Evolutionary conservation across 768 basidiomycete genomes (phyloP), one percentile per base, ranked within the genome.

Genomic region (Rhodotorula diobovata): DNA sequence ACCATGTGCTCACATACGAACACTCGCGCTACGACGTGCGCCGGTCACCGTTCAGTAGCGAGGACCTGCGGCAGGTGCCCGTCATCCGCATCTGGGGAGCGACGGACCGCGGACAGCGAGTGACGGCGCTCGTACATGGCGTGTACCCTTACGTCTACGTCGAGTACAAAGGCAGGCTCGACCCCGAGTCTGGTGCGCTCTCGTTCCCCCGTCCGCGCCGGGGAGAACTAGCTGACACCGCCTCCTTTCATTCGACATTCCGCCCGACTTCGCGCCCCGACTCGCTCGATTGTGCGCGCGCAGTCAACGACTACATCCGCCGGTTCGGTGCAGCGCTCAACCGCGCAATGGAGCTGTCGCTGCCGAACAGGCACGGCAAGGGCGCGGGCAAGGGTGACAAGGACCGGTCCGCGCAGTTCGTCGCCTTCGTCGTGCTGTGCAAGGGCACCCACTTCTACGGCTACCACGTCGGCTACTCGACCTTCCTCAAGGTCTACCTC

Each of bases 391-490:
- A n/a, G n/a, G n/a, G n/a, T n/a, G n/a, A n/a, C n/a, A n/a, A 77
- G 76, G 56, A 77, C 77, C 46, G 54, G 18, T 10, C 50, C 28
- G 63, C 61, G 2, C 78, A 82, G 34, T 81, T 80, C 70, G 81
- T 83, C 68, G 89, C 90, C 23, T 88, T 88, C 34, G 85, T 96
- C 51, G 79, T 91, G 58, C 84, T 94, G 61, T 90, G 93, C 72
- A 98, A 98, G 81, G 96, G 93, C n/a, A 82, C 93, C 28, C 89
- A 90, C 78, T 96, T 98, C 81, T 98, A 98, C 80, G 94, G 96
- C 16, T 98, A 93, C 79, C 89, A 92, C 79, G 83, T 88, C 20
- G 86, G 87, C 37, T 90, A 92, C 77, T 84, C 85, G 11, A 92
- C 92, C 15, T 99, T 90, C 82, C 86, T 98, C 80, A 97, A 97